phyloP scores from a whole-genome alignment of 768 basidiomycete species.

The Tulasnella sp. region DNA sequence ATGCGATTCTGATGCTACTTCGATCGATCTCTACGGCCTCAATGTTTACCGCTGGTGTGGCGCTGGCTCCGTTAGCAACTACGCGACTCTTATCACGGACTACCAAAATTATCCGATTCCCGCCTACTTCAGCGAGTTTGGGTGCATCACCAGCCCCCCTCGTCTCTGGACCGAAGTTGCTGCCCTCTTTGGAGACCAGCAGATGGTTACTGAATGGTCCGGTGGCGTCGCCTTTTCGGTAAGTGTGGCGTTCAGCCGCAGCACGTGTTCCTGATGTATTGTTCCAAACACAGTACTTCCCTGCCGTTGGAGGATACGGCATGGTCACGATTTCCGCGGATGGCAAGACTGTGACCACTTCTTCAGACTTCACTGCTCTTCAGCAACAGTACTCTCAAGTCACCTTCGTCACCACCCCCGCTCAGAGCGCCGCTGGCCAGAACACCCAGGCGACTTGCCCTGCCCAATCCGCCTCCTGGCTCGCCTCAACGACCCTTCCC shows the following conservation, averaged over 20 bases:
- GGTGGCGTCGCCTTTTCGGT: conserved; percentile 66
- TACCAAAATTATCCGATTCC: conserved; percentile 49
- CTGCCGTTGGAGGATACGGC: conserved; percentile 70
- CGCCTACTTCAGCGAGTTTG: conserved; percentile 86
- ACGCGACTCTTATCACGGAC: conserved; percentile 25
- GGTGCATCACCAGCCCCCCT: conserved; percentile 49
- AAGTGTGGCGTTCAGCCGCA: neutral
- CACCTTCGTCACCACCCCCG: conserved; percentile 46
- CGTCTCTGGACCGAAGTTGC: conserved; percentile 71
- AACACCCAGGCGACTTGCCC: conserved; percentile 51
- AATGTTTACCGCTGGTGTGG: conserved; percentile 76
- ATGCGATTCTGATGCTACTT: conserved; percentile 54
- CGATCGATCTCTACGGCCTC: conserved; percentile 78
- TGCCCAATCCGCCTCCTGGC: conserved; percentile 38
- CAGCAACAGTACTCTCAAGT: conserved; percentile 46
- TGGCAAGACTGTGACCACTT: conserved; percentile 50
- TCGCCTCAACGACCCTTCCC: conserved; percentile 59
- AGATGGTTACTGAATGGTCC: conserved; percentile 72
- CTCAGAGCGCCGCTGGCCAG: conserved; percentile 40
- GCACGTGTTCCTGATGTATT: neutral
- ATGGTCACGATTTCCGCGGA: conserved; percentile 67
- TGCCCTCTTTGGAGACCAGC: conserved; percentile 48
- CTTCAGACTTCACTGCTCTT: conserved; percentile 56
- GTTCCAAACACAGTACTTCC: conserved; percentile 54
- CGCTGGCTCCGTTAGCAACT: conserved; percentile 36